A percentile compares a stretch with the other conserved stretches of the same genome.
Evolutionary conservation across 257 asterid genomes (phyloP).

Genomic region (Jacaranda mimosifolia): DNA sequence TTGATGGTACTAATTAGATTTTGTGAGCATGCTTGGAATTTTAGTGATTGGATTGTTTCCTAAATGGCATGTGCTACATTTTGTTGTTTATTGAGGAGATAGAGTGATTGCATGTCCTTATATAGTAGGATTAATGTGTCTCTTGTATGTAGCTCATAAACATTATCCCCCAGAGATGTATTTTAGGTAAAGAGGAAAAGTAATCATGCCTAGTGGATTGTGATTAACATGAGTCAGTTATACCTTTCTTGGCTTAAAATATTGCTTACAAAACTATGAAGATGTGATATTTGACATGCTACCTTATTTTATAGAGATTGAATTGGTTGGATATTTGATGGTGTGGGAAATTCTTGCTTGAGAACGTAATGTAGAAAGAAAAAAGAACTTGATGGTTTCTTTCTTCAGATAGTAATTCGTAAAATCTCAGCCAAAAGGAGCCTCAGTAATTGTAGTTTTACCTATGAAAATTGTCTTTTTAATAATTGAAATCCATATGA

Average conservation of each 20-base stretch:
- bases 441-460: neutral
- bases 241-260: no score
- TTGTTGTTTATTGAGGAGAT: neutral
- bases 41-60: conserved; percentile 2
- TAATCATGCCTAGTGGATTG: neutral
- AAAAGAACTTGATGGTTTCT: no score
- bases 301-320: neutral
- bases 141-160: no score
- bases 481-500: neutral
- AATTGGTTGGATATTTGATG: neutral
- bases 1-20: conserved; percentile 6
- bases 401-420: neutral
- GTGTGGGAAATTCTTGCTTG: neutral
- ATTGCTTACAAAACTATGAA: neutral
- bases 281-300: conserved; percentile 1
- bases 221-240: conserved; percentile 8
- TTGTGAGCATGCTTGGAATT: neutral
- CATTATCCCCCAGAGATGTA: neutral
- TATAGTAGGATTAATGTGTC: no score
- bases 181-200: neutral
- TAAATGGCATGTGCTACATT: neutral
- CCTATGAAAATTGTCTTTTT: neutral
- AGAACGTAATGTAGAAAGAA: neutral
- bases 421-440: conserved; percentile 1
- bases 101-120: neutral